phyloP scores from a whole-genome alignment of 495 filamentous ascomycete genomes.

The Podospora anserina region DNA sequence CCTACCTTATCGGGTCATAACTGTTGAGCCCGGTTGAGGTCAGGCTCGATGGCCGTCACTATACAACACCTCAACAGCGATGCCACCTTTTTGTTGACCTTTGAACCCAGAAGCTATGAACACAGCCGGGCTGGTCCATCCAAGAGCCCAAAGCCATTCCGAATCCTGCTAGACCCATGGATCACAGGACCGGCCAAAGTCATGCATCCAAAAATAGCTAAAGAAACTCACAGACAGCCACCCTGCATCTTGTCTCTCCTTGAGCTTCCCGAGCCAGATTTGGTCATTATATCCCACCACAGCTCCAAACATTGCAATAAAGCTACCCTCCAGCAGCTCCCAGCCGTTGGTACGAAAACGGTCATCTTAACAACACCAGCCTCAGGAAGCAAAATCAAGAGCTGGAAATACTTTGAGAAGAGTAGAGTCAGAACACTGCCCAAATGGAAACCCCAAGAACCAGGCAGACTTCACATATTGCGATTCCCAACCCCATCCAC shows the following conservation, averaged over 20 bases:
- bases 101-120: slow-evolving; percentile 47
- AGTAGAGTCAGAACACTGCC: slow-evolving; percentile 51
- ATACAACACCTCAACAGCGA: slow-evolving; percentile 67
- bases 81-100: slow-evolving; percentile 65
- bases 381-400: slow-evolving; percentile 57
- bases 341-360: slow-evolving; percentile 48
- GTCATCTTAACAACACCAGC: slow-evolving; percentile 62
- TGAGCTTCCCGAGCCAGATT: slow-evolving; percentile 59
- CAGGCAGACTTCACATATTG: slow-evolving; percentile 38
- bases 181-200: slow-evolving; percentile 45
- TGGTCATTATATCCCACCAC: slow-evolving; percentile 66
- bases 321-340: slow-evolving; percentile 61
- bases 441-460: slow-evolving; percentile 50
- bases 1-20: neutral
- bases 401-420: slow-evolving; percentile 64
- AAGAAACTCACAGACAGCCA: slow-evolving; percentile 19
- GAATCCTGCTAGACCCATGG: slow-evolving; percentile 71
- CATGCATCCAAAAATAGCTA: neutral
- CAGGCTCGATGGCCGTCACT: slow-evolving; percentile 56
- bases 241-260: slow-evolving; percentile 57
- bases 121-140: slow-evolving; percentile 27
- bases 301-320: slow-evolving; percentile 71
- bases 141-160: slow-evolving; percentile 48
- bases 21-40: neutral
- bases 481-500: slow-evolving; percentile 46